A percentile compares a stretch with the other conserved stretches of the same genome.
These are phyloP conservation scores for Rubia yunnanensis DNA, from an alignment of 257 asterid genomes.

Conservation along the genomic window DNA sequence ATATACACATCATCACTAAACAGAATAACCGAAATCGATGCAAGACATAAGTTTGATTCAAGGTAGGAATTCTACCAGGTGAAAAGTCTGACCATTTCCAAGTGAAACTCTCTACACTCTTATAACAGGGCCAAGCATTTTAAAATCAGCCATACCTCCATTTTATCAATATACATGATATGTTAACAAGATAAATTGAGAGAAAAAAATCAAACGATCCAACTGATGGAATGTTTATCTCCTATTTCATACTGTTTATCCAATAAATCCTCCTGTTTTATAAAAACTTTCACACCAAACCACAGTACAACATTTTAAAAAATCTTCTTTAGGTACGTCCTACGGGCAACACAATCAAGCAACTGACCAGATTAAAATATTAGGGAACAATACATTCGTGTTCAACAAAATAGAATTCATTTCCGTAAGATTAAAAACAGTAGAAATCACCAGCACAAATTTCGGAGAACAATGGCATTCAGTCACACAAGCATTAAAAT, in stretches of 20 bases:
- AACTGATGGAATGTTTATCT: neutral
- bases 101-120: neutral
- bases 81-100: neutral
- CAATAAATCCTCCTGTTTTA: neutral
- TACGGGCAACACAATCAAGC: neutral
- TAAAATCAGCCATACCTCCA: neutral
- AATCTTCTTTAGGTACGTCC: neutral
- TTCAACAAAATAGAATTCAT: neutral
- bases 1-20: neutral
- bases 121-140: neutral
- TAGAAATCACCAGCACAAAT: slow-evolving; percentile 3
- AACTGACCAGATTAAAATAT: neutral
- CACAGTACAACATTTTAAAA: neutral
- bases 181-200: neutral
- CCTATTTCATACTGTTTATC: neutral
- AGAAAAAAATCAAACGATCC: neutral
- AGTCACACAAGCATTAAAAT: slow-evolving; percentile 1
- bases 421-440: neutral
- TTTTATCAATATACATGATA: neutral
- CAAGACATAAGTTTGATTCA: neutral
- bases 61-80: neutral
- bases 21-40: neutral
- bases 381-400: neutral
- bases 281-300: neutral
- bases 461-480: neutral